Evolutionary conservation across 352 stramenopile species (phyloP).

Genomic region (Globisporangium cystogenes): DNA sequence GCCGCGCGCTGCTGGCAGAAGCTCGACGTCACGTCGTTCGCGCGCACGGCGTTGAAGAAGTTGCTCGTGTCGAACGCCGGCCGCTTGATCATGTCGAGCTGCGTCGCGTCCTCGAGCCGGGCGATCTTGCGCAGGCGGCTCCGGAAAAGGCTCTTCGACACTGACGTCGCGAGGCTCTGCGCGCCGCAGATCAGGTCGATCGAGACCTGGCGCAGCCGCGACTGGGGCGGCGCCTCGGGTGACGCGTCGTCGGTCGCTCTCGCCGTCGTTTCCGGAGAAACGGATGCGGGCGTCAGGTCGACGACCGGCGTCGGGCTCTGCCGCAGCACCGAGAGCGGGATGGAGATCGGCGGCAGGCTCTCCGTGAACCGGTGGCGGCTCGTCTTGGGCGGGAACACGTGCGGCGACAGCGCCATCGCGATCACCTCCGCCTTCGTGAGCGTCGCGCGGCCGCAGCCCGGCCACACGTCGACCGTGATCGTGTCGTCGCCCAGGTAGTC

Average conservation of each 20-base stretch:
- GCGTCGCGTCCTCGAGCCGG: constrained; percentile 27
- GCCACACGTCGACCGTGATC: constrained; percentile 80
- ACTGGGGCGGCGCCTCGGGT: constrained; percentile 6
- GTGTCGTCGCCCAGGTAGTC: constrained; percentile 72
- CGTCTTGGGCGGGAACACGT: constrained; percentile 83
- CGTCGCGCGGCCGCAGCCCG: constrained; percentile 50
- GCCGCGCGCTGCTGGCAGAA: constrained; percentile 70
- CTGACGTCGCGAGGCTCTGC: constrained; percentile 61
- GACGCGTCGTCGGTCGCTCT: no score
- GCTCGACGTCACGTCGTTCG: constrained; percentile 76
- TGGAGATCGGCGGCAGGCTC: constrained; percentile 76
- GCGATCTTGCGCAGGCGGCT: constrained; percentile 65
- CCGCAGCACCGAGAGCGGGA: constrained; percentile 65
- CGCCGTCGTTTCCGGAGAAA: constrained; percentile 6
- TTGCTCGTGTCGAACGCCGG: constrained; percentile 52
- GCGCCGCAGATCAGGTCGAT: constrained; percentile 73
- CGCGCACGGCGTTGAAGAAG: constrained; percentile 79
- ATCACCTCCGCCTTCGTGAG: constrained; percentile 82
- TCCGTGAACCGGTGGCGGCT: constrained; percentile 80
- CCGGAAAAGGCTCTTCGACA: constrained; percentile 70
- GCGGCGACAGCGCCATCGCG: constrained; percentile 71
- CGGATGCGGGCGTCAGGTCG: constrained; percentile 18
- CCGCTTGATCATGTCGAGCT: constrained; percentile 71
- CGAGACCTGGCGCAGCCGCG: constrained; percentile 60
- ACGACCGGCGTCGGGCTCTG: constrained; percentile 52